A percentile compares a stretch with the other conserved stretches of the same genome.
These are phyloP conservation scores for Phytophthora agathidicida DNA, from an alignment of 352 stramenopile species.

Conservation along the genomic window DNA sequence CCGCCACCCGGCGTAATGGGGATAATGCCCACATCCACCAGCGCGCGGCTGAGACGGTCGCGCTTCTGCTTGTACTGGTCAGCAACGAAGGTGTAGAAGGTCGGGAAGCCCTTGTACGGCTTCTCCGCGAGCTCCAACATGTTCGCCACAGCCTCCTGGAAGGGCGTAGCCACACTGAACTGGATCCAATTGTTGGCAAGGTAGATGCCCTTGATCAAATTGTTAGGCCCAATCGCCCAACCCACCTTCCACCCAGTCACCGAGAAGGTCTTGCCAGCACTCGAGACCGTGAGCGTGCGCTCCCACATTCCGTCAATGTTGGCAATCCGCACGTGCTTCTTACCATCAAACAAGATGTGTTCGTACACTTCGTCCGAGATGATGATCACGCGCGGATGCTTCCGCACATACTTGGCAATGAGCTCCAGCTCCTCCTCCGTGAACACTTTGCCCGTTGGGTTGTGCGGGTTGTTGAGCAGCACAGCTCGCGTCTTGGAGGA, in stretches of 20 bases:
- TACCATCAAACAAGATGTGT: constrained; percentile 93
- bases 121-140: constrained; percentile 76
- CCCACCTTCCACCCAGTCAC: constrained; percentile 95
- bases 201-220: constrained; percentile 74
- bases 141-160: constrained; percentile 84
- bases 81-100: constrained; percentile 85
- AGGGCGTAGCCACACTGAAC: constrained; percentile 87
- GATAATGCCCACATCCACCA: constrained; percentile 65
- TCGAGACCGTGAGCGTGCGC: constrained; percentile 90
- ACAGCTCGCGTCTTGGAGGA: constrained; percentile 93
- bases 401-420: constrained; percentile 90
- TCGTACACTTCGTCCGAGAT: constrained; percentile 99
- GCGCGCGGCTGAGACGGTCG: constrained; percentile 56
- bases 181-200: constrained; percentile 90
- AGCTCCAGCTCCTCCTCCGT: constrained; percentile 91
- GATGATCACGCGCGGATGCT: constrained; percentile 91
- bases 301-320: constrained; percentile 86
- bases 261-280: constrained; percentile 92
- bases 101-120: constrained; percentile 72
- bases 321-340: constrained; percentile 71
- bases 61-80: constrained; percentile 80
- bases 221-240: constrained; percentile 89
- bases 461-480: constrained; percentile 98
- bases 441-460: constrained; percentile 99
- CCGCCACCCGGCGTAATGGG: constrained; percentile 68